Evolutionary conservation across 2,329 filamentous ascomycete species (phyloP).

Genomic region (Aspergillus sp.): DNA sequence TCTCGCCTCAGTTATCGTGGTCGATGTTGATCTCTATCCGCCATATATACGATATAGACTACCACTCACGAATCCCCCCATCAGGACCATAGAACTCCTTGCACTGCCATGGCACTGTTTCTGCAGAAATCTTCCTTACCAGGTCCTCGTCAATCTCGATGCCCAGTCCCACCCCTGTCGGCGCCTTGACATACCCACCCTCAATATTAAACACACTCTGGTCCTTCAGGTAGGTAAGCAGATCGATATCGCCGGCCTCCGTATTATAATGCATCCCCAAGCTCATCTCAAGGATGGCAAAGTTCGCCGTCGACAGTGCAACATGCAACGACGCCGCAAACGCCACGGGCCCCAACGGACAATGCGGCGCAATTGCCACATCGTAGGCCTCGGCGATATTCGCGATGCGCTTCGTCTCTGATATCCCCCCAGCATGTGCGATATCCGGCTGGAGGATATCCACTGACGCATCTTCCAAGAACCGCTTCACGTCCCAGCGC

Average conservation of each 20-base stretch:
- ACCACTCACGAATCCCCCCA: conserved; percentile 69
- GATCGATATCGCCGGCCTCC: conserved; percentile 60
- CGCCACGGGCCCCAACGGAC: conserved; percentile 70
- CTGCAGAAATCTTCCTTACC: conserved; percentile 59
- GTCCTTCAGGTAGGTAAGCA: conserved; percentile 66
- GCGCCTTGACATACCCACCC: conserved; percentile 64
- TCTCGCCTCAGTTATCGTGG: too few species aligned
- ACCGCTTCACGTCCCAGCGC: conserved; percentile 72
- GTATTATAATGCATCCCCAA: conserved; percentile 76
- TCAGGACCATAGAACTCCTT: conserved; percentile 69
- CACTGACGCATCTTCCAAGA: conserved; percentile 66
- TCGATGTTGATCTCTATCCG: too few species aligned
- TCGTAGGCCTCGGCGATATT: conserved; percentile 72
- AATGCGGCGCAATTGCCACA: conserved; percentile 71
- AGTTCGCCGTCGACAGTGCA: conserved; percentile 61
- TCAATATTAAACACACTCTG: conserved; percentile 64
- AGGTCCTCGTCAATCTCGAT: conserved; percentile 71
- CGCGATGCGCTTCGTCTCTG: conserved; percentile 68
- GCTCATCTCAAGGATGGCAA: conserved; percentile 76
- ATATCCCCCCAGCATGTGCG: conserved; percentile 70
- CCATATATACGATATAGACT: conserved; percentile 12
- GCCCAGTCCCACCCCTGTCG: conserved; percentile 63
- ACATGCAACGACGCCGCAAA: conserved; percentile 71
- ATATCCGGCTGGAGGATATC: conserved; percentile 75
- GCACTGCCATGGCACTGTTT: conserved; percentile 63